phyloP scores from a whole-genome alignment of 225 moss, liverwort and hornwort species.

The Marchantia paleacea region DNA sequence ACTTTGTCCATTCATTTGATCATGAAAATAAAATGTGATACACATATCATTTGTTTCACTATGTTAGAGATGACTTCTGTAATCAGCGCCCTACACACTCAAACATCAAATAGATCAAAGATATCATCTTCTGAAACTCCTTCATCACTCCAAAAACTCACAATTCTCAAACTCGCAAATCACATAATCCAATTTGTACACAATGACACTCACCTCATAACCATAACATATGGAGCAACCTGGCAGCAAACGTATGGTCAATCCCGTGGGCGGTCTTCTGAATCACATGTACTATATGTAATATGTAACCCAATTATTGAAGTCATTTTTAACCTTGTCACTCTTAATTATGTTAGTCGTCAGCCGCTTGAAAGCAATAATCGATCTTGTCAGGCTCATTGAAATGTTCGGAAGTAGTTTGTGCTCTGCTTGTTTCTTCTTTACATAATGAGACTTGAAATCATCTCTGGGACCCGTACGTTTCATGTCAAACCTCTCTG shows the following conservation, averaged over 20 bases:
- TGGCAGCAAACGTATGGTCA: constrained; percentile 45
- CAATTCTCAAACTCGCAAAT: no score
- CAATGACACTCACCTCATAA: no score
- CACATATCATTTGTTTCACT: no score
- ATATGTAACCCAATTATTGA: constrained; percentile 62
- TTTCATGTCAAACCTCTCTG: constrained; percentile 17
- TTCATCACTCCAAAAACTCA: no score
- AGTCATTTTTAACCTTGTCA: constrained; percentile 41
- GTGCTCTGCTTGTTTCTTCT: constrained; percentile 21
- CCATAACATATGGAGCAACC: constrained; percentile 39
- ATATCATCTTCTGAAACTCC: no score
- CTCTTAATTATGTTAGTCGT: constrained; percentile 18
- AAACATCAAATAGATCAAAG: no score
- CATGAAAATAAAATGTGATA: no score
- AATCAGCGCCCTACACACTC: no score
- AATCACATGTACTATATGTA: constrained; percentile 82
- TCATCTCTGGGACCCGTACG: constrained; percentile 8
- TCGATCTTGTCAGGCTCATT: constrained; percentile 25
- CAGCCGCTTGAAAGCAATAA: constrained; percentile 22
- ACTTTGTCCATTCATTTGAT: no score
- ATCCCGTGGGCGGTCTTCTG: constrained; percentile 43
- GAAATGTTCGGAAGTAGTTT: constrained; percentile 23
- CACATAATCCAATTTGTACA: no score
- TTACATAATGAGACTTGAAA: constrained; percentile 24
- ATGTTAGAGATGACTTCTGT: no score